Evolutionary conservation across 768 basidiomycete species (phyloP).

Genomic region (Macrolepiota fuliginosa): DNA sequence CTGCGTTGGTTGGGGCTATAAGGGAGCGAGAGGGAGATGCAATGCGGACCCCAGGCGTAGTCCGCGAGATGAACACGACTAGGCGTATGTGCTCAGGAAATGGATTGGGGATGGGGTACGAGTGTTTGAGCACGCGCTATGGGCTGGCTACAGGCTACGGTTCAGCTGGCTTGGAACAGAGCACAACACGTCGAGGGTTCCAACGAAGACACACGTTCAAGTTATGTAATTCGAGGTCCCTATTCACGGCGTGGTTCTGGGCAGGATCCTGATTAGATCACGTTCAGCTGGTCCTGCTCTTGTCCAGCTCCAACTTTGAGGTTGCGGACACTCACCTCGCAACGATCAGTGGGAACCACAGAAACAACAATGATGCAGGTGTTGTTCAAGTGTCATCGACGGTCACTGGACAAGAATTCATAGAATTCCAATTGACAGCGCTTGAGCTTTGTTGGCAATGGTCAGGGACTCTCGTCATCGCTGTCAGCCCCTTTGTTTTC

Average conservation of each 20-base stretch:
- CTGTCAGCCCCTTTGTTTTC: too few relatives aligned
- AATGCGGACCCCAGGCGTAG: constrained; percentile 2
- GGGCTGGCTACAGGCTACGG: background rate
- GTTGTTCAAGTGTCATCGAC: background rate
- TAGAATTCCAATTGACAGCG: background rate
- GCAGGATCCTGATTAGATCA: background rate
- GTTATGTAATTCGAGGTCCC: background rate
- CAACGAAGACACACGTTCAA: background rate
- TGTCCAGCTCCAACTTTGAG: too few relatives aligned
- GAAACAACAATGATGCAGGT: background rate
- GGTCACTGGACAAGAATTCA: background rate
- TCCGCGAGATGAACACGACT: background rate
- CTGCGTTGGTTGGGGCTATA: background rate
- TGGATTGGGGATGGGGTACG: background rate
- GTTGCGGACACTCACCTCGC: background rate
- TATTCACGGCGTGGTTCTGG: background rate
- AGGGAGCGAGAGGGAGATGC: background rate
- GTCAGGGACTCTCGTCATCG: too few relatives aligned
- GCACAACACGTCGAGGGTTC: background rate
- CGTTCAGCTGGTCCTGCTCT: background rate
- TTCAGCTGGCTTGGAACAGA: background rate
- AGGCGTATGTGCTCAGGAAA: background rate
- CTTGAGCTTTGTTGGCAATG: background rate
- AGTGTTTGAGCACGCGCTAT: background rate
- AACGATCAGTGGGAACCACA: background rate